These are phyloP conservation scores for Obelidium mucronatum DNA, from an alignment of 192 early-diverging fungal species.

Conservation along the genomic window DNA sequence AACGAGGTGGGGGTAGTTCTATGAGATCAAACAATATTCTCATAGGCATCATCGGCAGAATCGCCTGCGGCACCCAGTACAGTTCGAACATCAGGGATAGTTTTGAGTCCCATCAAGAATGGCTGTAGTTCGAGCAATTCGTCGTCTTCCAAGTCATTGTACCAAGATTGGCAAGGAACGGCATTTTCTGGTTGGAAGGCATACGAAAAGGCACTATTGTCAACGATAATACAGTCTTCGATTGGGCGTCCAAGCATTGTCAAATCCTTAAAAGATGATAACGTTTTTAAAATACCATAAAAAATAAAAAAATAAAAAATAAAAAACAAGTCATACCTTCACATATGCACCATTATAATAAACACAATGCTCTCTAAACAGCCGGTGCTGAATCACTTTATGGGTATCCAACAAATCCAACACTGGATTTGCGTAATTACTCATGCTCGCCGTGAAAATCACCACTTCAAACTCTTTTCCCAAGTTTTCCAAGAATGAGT, in stretches of 20 bases:
- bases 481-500: constrained; percentile 82
- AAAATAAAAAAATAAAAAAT: not conserved
- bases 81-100: constrained; percentile 29
- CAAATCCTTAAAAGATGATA: constrained; percentile 21
- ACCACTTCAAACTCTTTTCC: constrained; percentile 87
- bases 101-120: constrained; percentile 23
- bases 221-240: constrained; percentile 22
- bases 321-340: constrained; percentile 53
- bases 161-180: constrained; percentile 20
- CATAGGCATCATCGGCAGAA: not conserved
- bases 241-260: constrained; percentile 24
- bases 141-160: constrained; percentile 25
- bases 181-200: constrained; percentile 28
- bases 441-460: constrained; percentile 87
- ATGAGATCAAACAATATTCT: no score
- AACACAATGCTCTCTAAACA: constrained; percentile 89
- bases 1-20: no score
- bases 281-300: not conserved
- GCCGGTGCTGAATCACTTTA: constrained; percentile 81
- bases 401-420: constrained; percentile 83
- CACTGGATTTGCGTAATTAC: constrained; percentile 93
- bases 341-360: constrained; percentile 90
- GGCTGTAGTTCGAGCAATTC: constrained; percentile 21
- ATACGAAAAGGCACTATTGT: constrained; percentile 17
- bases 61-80: constrained; percentile 10